Evolutionary conservation across 106 monocot species (phyloP), one percentile per base, ranked within the genome.

Genomic region (Platanthera zijinensis): DNA sequence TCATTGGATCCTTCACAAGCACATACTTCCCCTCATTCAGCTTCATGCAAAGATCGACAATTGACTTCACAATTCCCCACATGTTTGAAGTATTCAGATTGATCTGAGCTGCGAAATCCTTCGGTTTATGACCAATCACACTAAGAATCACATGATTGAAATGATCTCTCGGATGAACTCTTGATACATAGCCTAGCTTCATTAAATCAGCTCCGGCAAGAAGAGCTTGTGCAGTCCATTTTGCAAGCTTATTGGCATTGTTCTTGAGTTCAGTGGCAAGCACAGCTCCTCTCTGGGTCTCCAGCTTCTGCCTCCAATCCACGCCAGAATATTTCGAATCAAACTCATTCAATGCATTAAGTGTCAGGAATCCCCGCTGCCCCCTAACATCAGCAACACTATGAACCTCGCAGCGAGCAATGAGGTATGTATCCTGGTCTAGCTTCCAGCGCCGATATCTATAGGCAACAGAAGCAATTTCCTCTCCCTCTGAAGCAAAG

Each of bases 11-110:
- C 85, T 97, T 97, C 10, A 97, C 96, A 15, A 97, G 84, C 57
- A 97, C 96, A 80, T 91, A 97, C 76, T 97, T 97, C n/a, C 96
- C 96, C 78, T 96, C 96, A 13, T 72, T 82, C 7, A 96, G 87
- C 87, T 96, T 96, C 96, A 96, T 96, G 82, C 87, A 93, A 12
- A 96, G 73, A 74, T 96, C 96, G 18, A 93, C 96, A 72, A 96
- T 90, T 0, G 96, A 93, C 80, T 96, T 96, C 2, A 96, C 93
- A 64, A 96, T 96, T 0, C 96, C 96, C 96, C 96, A 96, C 96
- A 96, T 96, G 54, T 96, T 96, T 0, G 86, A 49, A 5, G 96
- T 90, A 52, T 93, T 96, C 54, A 96, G 87, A 74, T 96, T 96
- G 69, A 96, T 97, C 80, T 97, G 96, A 0, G 89, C 86, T 14